A percentile compares a stretch with the other conserved stretches of the same genome.
phyloP scores from a whole-genome alignment of 495 filamentous ascomycete species.

The Neurospora tetraspora region DNA sequence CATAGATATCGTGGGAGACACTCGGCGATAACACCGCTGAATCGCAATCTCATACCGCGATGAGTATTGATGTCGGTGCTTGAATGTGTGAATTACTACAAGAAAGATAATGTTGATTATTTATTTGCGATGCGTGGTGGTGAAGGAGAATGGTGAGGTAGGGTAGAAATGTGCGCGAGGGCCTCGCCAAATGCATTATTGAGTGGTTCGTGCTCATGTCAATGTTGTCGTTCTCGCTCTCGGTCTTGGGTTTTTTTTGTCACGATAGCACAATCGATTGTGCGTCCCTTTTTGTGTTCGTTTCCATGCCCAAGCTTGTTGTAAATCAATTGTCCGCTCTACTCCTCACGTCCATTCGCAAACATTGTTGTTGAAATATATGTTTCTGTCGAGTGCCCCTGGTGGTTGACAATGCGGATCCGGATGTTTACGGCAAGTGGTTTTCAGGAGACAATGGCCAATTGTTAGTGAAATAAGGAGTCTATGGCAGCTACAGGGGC shows the following conservation, averaged over 20 bases:
- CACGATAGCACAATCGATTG: background rate
- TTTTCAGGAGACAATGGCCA: background rate
- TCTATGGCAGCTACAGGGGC: background rate
- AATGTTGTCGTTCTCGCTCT: background rate
- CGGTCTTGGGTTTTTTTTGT: background rate
- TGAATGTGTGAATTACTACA: too few species aligned
- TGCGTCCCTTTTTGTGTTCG: too few species aligned
- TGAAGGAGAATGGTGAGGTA: background rate
- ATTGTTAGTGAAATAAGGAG: background rate
- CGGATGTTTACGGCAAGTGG: background rate
- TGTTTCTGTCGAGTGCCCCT: background rate
- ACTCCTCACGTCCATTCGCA: background rate
- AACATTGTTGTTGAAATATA: background rate
- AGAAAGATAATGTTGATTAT: background rate
- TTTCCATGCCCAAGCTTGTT: background rate
- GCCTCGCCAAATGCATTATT: accelerated
- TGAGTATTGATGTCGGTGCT: too few species aligned
- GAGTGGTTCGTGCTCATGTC: background rate
- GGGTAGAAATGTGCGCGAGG: background rate
- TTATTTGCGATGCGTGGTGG: accelerated
- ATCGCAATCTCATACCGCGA: background rate
- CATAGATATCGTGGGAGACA: background rate
- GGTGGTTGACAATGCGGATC: background rate
- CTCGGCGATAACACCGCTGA: background rate
- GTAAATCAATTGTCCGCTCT: background rate